A percentile compares a stretch with the other conserved stretches of the same genome.
Conservation (phyloP, 1,284 basidiomycete species). For the Cutaneotrichosporon cavernicola region DNA sequence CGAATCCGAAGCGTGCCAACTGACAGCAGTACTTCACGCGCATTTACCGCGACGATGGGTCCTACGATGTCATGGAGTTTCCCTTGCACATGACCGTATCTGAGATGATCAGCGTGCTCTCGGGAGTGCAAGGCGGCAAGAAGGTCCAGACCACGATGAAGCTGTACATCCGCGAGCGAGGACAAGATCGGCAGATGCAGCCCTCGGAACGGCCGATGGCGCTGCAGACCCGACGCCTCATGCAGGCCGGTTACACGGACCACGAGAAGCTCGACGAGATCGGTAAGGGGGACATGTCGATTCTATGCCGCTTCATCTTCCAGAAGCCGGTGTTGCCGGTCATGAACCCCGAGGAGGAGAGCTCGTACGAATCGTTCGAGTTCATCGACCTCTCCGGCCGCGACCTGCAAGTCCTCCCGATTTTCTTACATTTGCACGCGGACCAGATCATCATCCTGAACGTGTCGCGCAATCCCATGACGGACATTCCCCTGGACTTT, state of each 20-base stretch:
- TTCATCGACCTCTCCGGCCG: slow-evolving; percentile 80
- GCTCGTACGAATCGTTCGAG: slow-evolving; percentile 72
- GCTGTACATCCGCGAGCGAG: slow-evolving; percentile 77
- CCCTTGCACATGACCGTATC: slow-evolving; percentile 67
- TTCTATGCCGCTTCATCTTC: slow-evolving; percentile 83
- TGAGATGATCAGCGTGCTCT: slow-evolving; percentile 64
- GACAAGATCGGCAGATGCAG: slow-evolving; percentile 77
- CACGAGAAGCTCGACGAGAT: slow-evolving; percentile 77
- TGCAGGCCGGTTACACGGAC: slow-evolving; percentile 87
- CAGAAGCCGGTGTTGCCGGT: slow-evolving; percentile 57
- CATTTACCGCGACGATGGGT: slow-evolving; percentile 73
- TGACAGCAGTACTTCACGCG: slow-evolving; percentile 58
- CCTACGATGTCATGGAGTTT: slow-evolving; percentile 70
- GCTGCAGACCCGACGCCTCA: slow-evolving; percentile 77
- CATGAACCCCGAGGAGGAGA: slow-evolving; percentile 66
- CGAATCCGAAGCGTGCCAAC: too few species aligned
- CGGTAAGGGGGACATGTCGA: slow-evolving; percentile 77
- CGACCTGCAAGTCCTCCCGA: slow-evolving; percentile 85
- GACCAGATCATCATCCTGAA: slow-evolving; percentile 83
- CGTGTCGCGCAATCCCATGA: slow-evolving; percentile 90
- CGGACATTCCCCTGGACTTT: slow-evolving; percentile 95
- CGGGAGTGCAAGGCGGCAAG: slow-evolving; percentile 54
- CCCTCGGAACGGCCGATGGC: slow-evolving; percentile 80
- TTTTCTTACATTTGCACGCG: slow-evolving; percentile 82
- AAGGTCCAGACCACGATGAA: slow-evolving; percentile 62